Conservation (phyloP, 805 yeast species). For the Nakazawaea ishiwadae region DNA sequence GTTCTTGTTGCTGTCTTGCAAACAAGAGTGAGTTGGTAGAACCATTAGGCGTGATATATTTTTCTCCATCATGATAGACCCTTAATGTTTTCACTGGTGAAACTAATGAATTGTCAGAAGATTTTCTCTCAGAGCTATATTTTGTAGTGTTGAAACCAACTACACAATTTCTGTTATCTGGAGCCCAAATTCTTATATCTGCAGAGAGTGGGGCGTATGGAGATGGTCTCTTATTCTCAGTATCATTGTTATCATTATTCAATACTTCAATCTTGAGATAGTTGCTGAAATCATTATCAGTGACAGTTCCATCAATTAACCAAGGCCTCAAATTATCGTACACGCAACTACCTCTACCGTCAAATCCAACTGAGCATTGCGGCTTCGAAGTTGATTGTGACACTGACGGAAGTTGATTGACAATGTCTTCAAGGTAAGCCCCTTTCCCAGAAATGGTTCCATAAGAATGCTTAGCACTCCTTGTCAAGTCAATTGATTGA, state of each 20-base stretch:
- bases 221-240: slow-evolving; percentile 30
- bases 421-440: slow-evolving; percentile 40
- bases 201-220: slow-evolving; percentile 64
- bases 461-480: slow-evolving; percentile 25
- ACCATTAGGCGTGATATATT: slow-evolving; percentile 6
- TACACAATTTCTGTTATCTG: slow-evolving; percentile 61
- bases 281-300: slow-evolving; percentile 31
- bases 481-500: slow-evolving; percentile 50
- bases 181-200: slow-evolving; percentile 51
- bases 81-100: slow-evolving; percentile 66
- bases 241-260: slow-evolving; percentile 39
- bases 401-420: slow-evolving; percentile 63
- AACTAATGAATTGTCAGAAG: slow-evolving; percentile 25
- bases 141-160: slow-evolving; percentile 51
- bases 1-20: slow-evolving; percentile 1
- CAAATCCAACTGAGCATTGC: slow-evolving; percentile 18
- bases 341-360: slow-evolving; percentile 48
- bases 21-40: slow-evolving; percentile 13
- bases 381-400: slow-evolving; percentile 26
- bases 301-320: slow-evolving; percentile 32
- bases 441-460: slow-evolving; percentile 48
- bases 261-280: slow-evolving; percentile 48
- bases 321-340: slow-evolving; percentile 46
- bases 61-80: slow-evolving; percentile 34
- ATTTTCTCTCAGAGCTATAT: slow-evolving; percentile 26